Conservation (phyloP, 2,329 filamentous ascomycete species). For the Ambrosiella beaveri region DNA sequence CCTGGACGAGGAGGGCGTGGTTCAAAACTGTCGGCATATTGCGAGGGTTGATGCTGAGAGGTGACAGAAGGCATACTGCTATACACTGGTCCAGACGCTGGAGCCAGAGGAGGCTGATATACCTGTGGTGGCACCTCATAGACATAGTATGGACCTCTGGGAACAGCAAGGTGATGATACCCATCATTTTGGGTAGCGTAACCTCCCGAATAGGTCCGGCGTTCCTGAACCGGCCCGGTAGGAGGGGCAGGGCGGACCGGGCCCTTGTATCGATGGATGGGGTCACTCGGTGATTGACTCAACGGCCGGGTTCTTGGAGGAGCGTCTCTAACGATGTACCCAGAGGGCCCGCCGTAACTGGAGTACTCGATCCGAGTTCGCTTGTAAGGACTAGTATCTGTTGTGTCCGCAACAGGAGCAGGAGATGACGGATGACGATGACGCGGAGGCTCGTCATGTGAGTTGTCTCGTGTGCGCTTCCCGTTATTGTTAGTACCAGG, state of each 20-base stretch:
- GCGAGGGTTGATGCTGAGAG: not conserved
- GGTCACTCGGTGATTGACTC: not conserved
- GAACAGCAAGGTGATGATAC: not conserved
- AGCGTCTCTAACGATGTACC: constrained; percentile 1
- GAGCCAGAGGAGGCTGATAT: too few relatives aligned
- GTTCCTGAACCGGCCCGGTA: not conserved
- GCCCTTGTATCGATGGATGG: not conserved
- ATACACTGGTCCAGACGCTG: not conserved
- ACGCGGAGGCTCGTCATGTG: not conserved
- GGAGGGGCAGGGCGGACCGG: not conserved
- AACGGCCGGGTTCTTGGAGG: not conserved
- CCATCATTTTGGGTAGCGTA: not conserved
- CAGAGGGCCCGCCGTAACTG: not conserved
- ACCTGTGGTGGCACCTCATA: too few relatives aligned
- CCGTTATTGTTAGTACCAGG: not conserved
- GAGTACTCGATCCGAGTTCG: not conserved
- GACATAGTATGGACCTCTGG: too few relatives aligned
- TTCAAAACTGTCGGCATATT: not conserved
- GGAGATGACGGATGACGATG: not conserved
- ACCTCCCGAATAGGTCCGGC: not conserved
- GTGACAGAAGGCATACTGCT: not conserved
- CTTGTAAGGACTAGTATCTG: not conserved
- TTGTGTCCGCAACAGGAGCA: not conserved
- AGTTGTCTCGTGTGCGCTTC: constrained; percentile 1
- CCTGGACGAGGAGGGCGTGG: constrained; percentile 7